Percentiles rank a stretch among this genome's conserved stretches.
phyloP scores from a whole-genome alignment of 2,329 filamentous ascomycete genomes.

The Dothistroma septosporum region DNA sequence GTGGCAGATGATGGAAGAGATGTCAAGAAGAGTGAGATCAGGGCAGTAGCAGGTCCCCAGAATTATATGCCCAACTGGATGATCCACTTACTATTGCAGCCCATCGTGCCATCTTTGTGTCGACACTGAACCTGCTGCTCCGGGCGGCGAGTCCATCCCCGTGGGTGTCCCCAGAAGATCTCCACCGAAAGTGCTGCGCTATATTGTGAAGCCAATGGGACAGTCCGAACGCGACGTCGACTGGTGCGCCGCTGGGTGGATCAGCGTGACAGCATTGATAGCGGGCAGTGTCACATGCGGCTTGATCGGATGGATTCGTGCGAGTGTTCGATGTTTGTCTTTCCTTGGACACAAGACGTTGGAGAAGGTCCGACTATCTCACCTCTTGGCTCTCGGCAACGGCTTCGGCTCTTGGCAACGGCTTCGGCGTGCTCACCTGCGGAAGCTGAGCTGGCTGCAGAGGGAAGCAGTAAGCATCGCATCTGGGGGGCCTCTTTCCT shows the following conservation, averaged over 20 bases:
- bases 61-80: not conserved
- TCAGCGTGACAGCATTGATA: not conserved
- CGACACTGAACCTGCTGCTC: conserved; percentile 5
- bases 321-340: not conserved
- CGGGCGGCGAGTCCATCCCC: conserved; percentile 14
- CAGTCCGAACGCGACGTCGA: not conserved
- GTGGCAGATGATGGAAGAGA: not conserved
- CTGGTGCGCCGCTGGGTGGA: not conserved
- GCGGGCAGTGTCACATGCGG: not conserved
- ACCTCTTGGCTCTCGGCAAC: not conserved
- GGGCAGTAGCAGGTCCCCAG: not conserved
- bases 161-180: not conserved
- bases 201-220: not conserved
- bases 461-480: not conserved
- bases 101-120: conserved; percentile 17
- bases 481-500: not conserved
- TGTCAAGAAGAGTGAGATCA: not conserved
- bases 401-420: not conserved
- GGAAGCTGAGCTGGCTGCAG: not conserved
- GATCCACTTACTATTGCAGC: conserved; percentile 18
- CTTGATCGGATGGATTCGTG: not conserved
- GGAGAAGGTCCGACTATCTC: not conserved
- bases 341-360: not conserved
- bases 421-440: not conserved
- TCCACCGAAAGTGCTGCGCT: not conserved